phyloP scores from a whole-genome alignment of 495 filamentous ascomycete species.

The Aspergillus leporis region DNA sequence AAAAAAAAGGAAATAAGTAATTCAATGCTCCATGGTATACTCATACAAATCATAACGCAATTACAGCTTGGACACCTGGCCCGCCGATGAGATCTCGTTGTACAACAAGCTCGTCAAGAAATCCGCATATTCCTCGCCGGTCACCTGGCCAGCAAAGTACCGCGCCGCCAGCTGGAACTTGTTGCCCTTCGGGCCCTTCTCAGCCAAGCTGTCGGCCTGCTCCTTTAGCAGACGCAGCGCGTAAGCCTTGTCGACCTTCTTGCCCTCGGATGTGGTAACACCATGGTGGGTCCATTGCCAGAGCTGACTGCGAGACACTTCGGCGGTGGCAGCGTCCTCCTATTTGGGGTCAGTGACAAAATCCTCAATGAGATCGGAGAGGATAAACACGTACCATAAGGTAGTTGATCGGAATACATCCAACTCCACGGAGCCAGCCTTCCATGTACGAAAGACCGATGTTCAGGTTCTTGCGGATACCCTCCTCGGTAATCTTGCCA shows the following conservation, averaged over 20 bases:
- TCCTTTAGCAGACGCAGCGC: slow-evolving; percentile 84
- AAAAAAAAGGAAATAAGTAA: neutral
- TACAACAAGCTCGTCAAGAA: slow-evolving; percentile 95
- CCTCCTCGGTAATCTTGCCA: slow-evolving; percentile 88
- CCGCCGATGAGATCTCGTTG: slow-evolving; percentile 90
- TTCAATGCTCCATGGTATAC: neutral
- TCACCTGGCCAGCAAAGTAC: slow-evolving; percentile 92
- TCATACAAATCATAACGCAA: slow-evolving; percentile 4
- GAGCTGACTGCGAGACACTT: slow-evolving; percentile 87
- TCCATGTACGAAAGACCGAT: slow-evolving; percentile 99
- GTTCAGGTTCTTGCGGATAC: slow-evolving; percentile 96
- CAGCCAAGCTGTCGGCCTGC: slow-evolving; percentile 72
- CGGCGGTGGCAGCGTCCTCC: slow-evolving; percentile 97
- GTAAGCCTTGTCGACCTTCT: slow-evolving; percentile 89
- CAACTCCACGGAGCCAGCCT: slow-evolving; percentile 91
- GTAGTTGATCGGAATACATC: slow-evolving; percentile 97
- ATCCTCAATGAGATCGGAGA: neutral
- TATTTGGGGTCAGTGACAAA: slow-evolving; percentile 26
- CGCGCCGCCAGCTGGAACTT: slow-evolving; percentile 88
- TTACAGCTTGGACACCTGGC: slow-evolving; percentile 82
- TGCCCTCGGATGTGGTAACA: slow-evolving; percentile 82
- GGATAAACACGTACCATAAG: slow-evolving; percentile 65
- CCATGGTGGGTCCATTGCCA: slow-evolving; percentile 96
- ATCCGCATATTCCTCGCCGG: slow-evolving; percentile 95
- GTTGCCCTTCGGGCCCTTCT: slow-evolving; percentile 83